Evolutionary conservation across 768 basidiomycete genomes (phyloP), one percentile per base, ranked within the genome.

Genomic region (Favolaschia claudopus): DNA sequence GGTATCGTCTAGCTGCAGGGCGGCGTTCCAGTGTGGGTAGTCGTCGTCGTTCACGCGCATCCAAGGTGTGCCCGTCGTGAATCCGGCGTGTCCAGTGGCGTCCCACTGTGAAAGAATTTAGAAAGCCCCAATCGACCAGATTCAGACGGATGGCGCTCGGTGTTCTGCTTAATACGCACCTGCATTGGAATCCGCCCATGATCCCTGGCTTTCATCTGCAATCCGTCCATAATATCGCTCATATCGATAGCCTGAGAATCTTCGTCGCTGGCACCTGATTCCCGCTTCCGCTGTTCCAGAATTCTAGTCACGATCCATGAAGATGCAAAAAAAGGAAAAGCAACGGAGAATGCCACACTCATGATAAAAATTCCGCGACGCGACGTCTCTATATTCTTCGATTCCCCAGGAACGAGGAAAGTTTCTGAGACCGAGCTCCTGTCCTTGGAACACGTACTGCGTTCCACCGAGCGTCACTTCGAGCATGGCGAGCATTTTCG

Each of bases 1-100:
- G 1, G 73, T 63, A 55, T 89, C 82, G 0, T 66, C 60, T 15
- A 76, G 36, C 70, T 91, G 84, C 13, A 67, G 70, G 1, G 64
- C 76, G 15, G 77, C 87, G 63, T 90, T 91, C 81, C 86, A 89
- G n/a, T n/a, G n/a, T 0, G 62, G 58, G n/a, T 62, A 53, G 67
- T 85, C 88, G 64, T 91, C 88, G 34, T 89, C 87, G 64, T 89
- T 87, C 7, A 88, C 83, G 24, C 87, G 77, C 88, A 91, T 91
- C 89, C 89, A 92, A 0, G 90, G 89, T 2, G 70, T 79, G 3
- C 83, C 85, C 0, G 81, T 77, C 14, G 87, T 86, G 70, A 92
- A 91, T 0, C 91, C 89, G 1, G 81, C 87, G 53, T 91, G 77
- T 8, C 71, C 25, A 4, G 76, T 70, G 9, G 74, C 52, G 59